Percentiles rank a stretch among this genome's conserved stretches.
Evolutionary conservation across 75 land plant genomes (phyloP).

Genomic region (Selaginella tamariscina): DNA sequence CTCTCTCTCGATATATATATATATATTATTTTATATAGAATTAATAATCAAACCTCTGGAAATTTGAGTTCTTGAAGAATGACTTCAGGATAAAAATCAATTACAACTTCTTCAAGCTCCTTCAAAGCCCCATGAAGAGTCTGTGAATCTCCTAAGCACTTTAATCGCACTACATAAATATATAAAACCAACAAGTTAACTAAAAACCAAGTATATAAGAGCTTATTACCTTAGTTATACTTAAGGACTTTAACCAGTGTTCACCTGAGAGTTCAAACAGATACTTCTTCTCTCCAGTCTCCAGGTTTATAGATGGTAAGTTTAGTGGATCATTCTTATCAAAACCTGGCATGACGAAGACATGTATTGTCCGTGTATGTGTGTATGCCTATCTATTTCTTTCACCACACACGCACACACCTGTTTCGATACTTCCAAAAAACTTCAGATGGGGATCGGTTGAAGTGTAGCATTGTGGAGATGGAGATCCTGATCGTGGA

Average conservation of each 20-base stretch:
- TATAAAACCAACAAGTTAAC: neutral
- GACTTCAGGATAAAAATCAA: constrained; percentile 7
- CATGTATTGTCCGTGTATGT: no score
- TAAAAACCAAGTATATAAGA: neutral
- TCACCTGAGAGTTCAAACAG: neutral
- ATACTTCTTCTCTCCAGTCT: constrained; percentile 1
- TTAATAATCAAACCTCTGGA: neutral
- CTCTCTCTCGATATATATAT: no score
- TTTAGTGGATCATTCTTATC: no score
- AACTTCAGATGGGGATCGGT: neutral
- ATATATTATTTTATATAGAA: no score
- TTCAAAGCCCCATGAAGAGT: neutral
- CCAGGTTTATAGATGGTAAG: constrained; percentile 12
- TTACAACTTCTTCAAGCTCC: constrained; percentile 6
- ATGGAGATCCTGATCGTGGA: no score
- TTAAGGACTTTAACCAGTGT: no score
- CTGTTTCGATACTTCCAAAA: neutral
- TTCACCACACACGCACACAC: neutral
- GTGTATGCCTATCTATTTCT: no score
- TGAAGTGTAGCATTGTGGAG: neutral
- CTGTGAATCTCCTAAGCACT: neutral
- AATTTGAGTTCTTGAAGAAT: neutral
- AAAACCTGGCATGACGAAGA: no score
- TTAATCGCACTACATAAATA: neutral
- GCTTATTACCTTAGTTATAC: no score